Evolutionary conservation across 2,329 filamentous ascomycete genomes (phyloP).

Genomic region (Paramyrothecium roridum): DNA sequence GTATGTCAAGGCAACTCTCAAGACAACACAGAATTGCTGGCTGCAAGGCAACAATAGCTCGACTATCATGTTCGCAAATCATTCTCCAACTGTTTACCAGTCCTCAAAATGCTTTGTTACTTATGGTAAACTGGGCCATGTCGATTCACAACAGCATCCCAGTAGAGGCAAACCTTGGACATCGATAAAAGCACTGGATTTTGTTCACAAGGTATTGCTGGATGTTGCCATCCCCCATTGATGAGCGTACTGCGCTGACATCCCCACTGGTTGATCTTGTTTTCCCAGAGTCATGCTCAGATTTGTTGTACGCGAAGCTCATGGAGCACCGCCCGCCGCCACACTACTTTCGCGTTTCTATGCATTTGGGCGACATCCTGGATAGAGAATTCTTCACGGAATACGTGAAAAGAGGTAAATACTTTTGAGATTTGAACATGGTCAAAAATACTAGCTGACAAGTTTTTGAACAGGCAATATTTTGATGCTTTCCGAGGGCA

Average conservation of each 20-base stretch:
- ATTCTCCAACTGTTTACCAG: constrained; percentile 36
- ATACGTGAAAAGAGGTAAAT: constrained; percentile 74
- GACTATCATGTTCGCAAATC: neutral
- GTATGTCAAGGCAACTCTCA: too few species aligned
- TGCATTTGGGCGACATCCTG: constrained; percentile 70
- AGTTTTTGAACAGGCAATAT: constrained; percentile 59
- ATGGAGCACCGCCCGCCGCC: constrained; percentile 31
- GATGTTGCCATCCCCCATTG: neutral
- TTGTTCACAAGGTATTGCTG: constrained; percentile 61
- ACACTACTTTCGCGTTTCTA: constrained; percentile 64
- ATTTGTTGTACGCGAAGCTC: constrained; percentile 51
- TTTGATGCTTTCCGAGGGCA: constrained; percentile 80
- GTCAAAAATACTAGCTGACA: neutral
- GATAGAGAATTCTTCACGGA: constrained; percentile 75
- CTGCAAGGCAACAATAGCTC: neutral
- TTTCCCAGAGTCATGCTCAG: constrained; percentile 63
- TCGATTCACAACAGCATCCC: constrained; percentile 69
- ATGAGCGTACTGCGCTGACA: too few species aligned
- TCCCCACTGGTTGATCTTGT: constrained; percentile 61
- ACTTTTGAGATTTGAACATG: neutral
- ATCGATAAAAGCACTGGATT: constrained; percentile 60
- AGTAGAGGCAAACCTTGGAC: constrained; percentile 75
- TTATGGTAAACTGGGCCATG: constrained; percentile 63
- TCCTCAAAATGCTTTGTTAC: constrained; percentile 71
- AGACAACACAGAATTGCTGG: too few species aligned